Evolutionary conservation across 345 rosid species (phyloP).

Genomic region (Brassica nigra): DNA sequence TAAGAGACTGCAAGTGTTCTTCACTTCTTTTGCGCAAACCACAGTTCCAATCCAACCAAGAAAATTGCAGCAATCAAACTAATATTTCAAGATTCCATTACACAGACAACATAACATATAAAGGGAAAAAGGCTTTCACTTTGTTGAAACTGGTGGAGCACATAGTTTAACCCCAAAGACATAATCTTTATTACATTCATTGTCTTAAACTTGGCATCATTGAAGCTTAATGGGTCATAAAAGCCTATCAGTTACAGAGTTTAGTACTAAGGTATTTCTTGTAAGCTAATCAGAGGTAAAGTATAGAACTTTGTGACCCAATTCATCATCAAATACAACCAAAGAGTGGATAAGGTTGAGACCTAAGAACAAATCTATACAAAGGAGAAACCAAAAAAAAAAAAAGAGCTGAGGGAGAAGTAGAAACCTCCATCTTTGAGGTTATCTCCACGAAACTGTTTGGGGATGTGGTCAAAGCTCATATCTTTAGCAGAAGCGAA

Average conservation of each 20-base stretch:
- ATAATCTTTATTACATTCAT: not conserved
- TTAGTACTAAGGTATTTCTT: not conserved
- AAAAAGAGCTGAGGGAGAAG: constrained; percentile 1
- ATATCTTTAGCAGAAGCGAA: constrained; percentile 49
- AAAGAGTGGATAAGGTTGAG: not conserved
- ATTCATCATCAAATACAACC: not conserved
- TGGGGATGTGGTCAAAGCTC: constrained; percentile 66
- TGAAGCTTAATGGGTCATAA: not conserved
- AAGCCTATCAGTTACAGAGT: not conserved
- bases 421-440: constrained; percentile 72
- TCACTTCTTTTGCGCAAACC: not conserved
- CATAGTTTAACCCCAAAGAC: not conserved
- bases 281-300: not conserved
- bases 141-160: not conserved
- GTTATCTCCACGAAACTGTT: constrained; percentile 73
- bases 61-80: constrained; percentile 8
- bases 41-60: not conserved
- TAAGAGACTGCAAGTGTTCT: not conserved
- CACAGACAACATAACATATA: not conserved
- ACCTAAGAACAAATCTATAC: not conserved
- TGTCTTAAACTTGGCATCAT: not conserved
- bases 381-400: not conserved
- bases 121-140: not conserved
- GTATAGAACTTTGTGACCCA: not conserved
- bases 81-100: not conserved